These are phyloP conservation scores for Vanrija sp. DNA, from an alignment of 1,284 basidiomycete species.

Conservation along the genomic window DNA sequence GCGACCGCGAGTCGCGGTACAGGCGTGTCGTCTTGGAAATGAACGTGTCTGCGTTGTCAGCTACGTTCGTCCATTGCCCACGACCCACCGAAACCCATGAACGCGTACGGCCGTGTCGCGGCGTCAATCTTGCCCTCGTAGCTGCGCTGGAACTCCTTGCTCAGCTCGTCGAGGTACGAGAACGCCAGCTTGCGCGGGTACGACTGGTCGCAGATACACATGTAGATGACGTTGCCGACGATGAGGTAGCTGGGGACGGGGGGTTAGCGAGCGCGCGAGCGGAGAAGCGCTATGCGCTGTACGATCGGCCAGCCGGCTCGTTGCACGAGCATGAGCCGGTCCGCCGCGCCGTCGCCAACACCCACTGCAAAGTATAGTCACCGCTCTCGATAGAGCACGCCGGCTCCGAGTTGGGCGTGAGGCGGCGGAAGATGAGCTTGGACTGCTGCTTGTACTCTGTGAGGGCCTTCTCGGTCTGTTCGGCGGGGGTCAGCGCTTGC, in stretches of 20 bases:
- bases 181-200: conserved; percentile 98
- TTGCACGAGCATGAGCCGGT: neutral
- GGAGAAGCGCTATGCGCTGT: neutral
- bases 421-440: conserved; percentile 90
- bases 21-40: conserved; percentile 96
- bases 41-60: conserved; percentile 90
- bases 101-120: conserved; percentile 86
- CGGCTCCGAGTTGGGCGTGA: conserved; percentile 89
- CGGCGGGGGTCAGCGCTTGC: conserved; percentile 1
- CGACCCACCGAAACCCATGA: conserved; percentile 89
- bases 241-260: conserved; percentile 76
- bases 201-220: conserved; percentile 92
- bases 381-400: conserved; percentile 96
- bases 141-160: conserved; percentile 88
- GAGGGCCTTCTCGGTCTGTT: conserved; percentile 86
- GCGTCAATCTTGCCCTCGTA: conserved; percentile 85
- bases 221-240: conserved; percentile 85
- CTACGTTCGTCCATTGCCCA: no score
- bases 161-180: conserved; percentile 93
- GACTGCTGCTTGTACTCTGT: conserved; percentile 98
- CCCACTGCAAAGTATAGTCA: conserved; percentile 84
- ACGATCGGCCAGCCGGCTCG: no score
- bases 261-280: neutral
- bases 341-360: conserved; percentile 2
- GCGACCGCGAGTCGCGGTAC: conserved; percentile 85